Conservation (phyloP, 2,329 filamentous ascomycete genomes). For the Venturia carpophila region DNA sequence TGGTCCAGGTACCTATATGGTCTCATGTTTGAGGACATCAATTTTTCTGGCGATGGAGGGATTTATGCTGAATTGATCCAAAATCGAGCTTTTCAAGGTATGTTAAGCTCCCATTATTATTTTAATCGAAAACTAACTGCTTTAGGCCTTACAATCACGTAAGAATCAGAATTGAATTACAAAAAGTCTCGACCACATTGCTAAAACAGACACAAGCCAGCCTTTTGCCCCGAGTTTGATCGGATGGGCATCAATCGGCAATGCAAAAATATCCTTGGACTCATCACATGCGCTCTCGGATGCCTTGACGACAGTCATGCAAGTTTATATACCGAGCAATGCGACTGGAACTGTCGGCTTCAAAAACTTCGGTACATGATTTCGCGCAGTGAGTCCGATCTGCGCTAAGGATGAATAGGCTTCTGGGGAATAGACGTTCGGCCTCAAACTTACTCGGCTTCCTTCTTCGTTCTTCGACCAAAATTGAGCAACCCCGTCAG, state of each 20-base stretch:
- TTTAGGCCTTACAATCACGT: slow-evolving; percentile 23
- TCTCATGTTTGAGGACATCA: slow-evolving; percentile 45
- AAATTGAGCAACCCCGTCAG: slow-evolving; percentile 29
- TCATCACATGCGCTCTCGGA: slow-evolving; percentile 38
- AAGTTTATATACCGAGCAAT: slow-evolving; percentile 32
- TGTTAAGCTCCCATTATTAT: slow-evolving; percentile 20
- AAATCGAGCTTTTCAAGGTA: slow-evolving; percentile 61
- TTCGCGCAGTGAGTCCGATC: background rate
- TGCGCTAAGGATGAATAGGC: slow-evolving; percentile 21
- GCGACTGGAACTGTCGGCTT: slow-evolving; percentile 40
- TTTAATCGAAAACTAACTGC: slow-evolving; percentile 23
- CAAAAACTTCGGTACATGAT: slow-evolving; percentile 36
- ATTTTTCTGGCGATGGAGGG: slow-evolving; percentile 63
- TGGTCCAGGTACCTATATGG: slow-evolving; percentile 16
- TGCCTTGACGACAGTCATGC: slow-evolving; percentile 38
- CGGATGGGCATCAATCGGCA: slow-evolving; percentile 29
- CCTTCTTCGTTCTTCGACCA: slow-evolving; percentile 41
- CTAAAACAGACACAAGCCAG: slow-evolving; percentile 25
- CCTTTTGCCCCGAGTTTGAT: slow-evolving; percentile 26
- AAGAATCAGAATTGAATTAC: slow-evolving; percentile 10
- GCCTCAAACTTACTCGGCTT: slow-evolving; percentile 42
- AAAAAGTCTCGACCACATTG: background rate
- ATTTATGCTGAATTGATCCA: slow-evolving; percentile 64
- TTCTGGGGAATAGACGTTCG: slow-evolving; percentile 47
- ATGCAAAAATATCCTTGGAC: slow-evolving; percentile 32